Evolutionary conservation across 805 yeast species (phyloP).

Genomic region (Spathaspora girioi): DNA sequence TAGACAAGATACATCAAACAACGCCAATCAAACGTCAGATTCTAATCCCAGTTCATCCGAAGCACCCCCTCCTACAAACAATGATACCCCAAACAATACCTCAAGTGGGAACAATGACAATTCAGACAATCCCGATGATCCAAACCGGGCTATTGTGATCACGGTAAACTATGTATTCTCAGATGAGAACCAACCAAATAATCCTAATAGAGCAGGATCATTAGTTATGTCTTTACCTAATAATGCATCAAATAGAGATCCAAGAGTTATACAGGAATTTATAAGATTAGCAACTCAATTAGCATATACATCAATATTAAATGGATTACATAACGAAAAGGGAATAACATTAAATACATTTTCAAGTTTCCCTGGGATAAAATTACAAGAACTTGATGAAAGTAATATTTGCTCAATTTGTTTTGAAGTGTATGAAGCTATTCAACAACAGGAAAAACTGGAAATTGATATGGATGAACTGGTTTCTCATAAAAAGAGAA

Average conservation of each 20-base stretch:
- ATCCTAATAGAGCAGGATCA: constrained; percentile 50
- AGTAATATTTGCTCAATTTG: constrained; percentile 56
- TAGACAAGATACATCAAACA: background rate
- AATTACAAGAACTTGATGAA: constrained; percentile 2
- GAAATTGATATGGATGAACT: constrained; percentile 10
- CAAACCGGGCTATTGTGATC: constrained; percentile 31
- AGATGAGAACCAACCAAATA: constrained; percentile 34
- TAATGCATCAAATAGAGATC: constrained; percentile 55
- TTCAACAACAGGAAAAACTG: constrained; percentile 6
- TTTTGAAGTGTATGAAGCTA: constrained; percentile 43
- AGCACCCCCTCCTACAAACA: background rate
- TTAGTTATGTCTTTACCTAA: constrained; percentile 66
- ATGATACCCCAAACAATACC: too few relatives aligned
- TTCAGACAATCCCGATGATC: constrained; percentile 10
- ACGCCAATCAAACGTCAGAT: background rate
- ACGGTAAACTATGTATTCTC: constrained; percentile 44
- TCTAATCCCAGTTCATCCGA: background rate
- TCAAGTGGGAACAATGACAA: too few relatives aligned
- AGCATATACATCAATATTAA: constrained; percentile 61
- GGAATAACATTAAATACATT: constrained; percentile 55
- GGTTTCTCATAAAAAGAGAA: constrained; percentile 18
- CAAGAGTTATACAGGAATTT: constrained; percentile 56
- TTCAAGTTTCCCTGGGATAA: constrained; percentile 41
- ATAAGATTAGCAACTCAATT: constrained; percentile 66
- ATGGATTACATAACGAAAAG: constrained; percentile 43